Evolutionary conservation across 441 rosid genomes (phyloP).

Genomic region (Sinapis alba): DNA sequence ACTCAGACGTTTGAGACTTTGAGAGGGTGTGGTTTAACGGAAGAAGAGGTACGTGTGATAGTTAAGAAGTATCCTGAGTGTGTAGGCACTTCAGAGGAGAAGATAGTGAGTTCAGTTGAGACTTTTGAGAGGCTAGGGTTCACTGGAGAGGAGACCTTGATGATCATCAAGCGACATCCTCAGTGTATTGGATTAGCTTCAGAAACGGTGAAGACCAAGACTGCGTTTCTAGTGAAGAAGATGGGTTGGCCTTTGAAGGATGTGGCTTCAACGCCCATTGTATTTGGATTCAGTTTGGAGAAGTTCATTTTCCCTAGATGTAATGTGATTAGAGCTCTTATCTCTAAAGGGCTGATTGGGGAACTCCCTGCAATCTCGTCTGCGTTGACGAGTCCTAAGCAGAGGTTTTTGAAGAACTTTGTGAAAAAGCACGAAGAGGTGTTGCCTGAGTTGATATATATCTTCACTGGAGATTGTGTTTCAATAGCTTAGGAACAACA

Average conservation of each 20-base stretch:
- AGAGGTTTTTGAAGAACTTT: slow-evolving; percentile 32
- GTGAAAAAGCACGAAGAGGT: slow-evolving; percentile 34
- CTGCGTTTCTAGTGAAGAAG: slow-evolving; percentile 39
- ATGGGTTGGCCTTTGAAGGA: slow-evolving; percentile 42
- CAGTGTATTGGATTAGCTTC: slow-evolving; percentile 34
- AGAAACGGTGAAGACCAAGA: slow-evolving; percentile 29
- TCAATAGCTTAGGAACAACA: not conserved
- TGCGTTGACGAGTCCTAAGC: slow-evolving; percentile 25
- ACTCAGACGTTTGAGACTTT: slow-evolving; percentile 24
- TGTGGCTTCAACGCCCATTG: slow-evolving; percentile 26
- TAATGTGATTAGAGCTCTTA: slow-evolving; percentile 37
- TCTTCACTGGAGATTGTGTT: slow-evolving; percentile 15
- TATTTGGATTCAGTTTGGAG: slow-evolving; percentile 40
- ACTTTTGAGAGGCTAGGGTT: slow-evolving; percentile 22
- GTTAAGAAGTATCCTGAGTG: slow-evolving; percentile 41
- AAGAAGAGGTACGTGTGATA: slow-evolving; percentile 25
- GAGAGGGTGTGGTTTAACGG: slow-evolving; percentile 34
- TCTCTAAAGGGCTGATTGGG: slow-evolving; percentile 31
- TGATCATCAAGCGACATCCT: slow-evolving; percentile 28
- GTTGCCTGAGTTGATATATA: slow-evolving; percentile 23
- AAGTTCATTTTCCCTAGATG: slow-evolving; percentile 46
- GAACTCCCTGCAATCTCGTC: slow-evolving; percentile 20
- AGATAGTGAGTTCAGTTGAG: slow-evolving; percentile 21
- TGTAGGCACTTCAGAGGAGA: slow-evolving; percentile 40
- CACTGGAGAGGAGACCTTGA: slow-evolving; percentile 11